A percentile compares a stretch with the other conserved stretches of the same genome.
These are phyloP conservation scores for Pilatotrama ljubarskyi DNA, from an alignment of 768 basidiomycete genomes.

Conservation along the genomic window DNA sequence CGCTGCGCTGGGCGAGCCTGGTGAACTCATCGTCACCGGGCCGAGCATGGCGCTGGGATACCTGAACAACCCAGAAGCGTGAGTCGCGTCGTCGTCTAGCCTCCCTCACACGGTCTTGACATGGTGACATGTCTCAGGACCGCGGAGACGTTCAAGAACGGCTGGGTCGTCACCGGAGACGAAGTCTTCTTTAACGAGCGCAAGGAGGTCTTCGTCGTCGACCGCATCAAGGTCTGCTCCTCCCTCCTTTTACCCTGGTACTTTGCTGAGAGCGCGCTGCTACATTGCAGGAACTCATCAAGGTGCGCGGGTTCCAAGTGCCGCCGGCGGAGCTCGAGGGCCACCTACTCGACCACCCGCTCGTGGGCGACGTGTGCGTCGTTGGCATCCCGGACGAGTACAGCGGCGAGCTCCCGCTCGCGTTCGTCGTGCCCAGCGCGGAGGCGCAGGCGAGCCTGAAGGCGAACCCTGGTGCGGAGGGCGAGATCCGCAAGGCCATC, in stretches of 20 bases:
- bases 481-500: constrained; percentile 46
- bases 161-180: constrained; percentile 71
- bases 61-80: constrained; percentile 24
- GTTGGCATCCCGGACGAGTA: constrained; percentile 73
- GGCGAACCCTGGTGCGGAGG: constrained; percentile 33
- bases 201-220: constrained; percentile 67
- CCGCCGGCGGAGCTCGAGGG: constrained; percentile 40
- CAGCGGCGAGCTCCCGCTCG: constrained; percentile 72
- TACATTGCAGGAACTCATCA: constrained; percentile 62
- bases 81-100: background rate
- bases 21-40: constrained; percentile 49
- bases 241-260: background rate
- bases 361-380: constrained; percentile 43
- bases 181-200: constrained; percentile 65
- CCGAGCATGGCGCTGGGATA: constrained; percentile 44
- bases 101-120: background rate
- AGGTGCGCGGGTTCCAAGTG: constrained; percentile 53
- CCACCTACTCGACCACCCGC: constrained; percentile 39
- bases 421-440: constrained; percentile 58
- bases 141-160: constrained; percentile 61
- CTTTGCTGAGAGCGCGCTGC: background rate
- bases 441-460: constrained; percentile 40
- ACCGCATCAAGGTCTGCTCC: constrained; percentile 64
- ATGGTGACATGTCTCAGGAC: constrained; percentile 41
- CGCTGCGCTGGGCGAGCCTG: constrained; percentile 44